phyloP scores from a whole-genome alignment of 73 alveolate species.

The Paramecium sonneborni region DNA sequence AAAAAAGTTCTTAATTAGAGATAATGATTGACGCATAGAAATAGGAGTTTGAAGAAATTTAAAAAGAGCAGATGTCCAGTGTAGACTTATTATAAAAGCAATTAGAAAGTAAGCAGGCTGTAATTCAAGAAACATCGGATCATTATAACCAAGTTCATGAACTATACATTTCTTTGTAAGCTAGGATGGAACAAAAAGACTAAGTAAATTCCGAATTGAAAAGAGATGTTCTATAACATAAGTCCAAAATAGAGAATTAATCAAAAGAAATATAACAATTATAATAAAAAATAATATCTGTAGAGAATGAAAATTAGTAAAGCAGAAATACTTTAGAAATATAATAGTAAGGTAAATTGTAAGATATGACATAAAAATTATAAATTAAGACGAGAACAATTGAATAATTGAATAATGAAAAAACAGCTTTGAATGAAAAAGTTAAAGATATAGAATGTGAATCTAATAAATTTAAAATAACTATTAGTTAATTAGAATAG shows the following conservation, averaged over 20 bases:
- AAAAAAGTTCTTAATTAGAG: not conserved
- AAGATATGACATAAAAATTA: conserved; percentile 18
- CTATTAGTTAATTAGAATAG: not conserved
- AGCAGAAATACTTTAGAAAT: not conserved
- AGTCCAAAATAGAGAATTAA: not conserved
- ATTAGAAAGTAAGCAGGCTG: conserved; percentile 52
- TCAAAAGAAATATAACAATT: not conserved
- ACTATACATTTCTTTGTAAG: not conserved
- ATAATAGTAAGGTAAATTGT: conserved; percentile 6
- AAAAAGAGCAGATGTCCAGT: not conserved
- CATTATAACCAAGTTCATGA: conserved; percentile 34
- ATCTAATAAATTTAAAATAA: not conserved
- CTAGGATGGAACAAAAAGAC: conserved; percentile 16
- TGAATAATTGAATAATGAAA: not conserved
- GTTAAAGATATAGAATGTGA: not conserved
- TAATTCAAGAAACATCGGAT: conserved; percentile 46
- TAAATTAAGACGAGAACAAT: not conserved
- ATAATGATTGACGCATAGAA: not conserved
- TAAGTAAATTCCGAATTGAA: not conserved
- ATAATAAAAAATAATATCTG: not conserved
- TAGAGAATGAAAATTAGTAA: not conserved
- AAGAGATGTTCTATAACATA: not conserved
- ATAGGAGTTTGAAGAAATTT: not conserved
- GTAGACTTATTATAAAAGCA: conserved; percentile 14
- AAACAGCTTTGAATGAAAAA: not conserved